These are phyloP conservation scores for Stephanodiscus triporus DNA, from an alignment of 108 stramenopile species.

Conservation along the genomic window DNA sequence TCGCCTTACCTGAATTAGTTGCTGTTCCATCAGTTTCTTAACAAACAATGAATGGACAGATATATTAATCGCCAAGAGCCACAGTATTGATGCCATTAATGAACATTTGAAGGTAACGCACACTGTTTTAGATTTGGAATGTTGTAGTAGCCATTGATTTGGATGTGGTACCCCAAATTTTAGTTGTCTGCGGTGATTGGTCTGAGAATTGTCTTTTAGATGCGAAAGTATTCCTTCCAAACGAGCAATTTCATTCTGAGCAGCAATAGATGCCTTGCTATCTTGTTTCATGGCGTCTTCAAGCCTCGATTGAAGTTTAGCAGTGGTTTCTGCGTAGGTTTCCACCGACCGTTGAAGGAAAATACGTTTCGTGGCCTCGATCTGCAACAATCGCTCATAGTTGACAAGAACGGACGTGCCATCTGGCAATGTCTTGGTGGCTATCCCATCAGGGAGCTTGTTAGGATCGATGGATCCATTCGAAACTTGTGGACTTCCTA, in stretches of 20 bases:
- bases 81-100: constrained; percentile 7
- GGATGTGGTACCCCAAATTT: neutral
- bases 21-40: neutral
- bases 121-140: neutral
- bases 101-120: neutral
- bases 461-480: neutral
- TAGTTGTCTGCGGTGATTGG: neutral
- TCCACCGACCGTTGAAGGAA: constrained; percentile 11
- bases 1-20: constrained; percentile 2
- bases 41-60: constrained; percentile 1
- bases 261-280: neutral
- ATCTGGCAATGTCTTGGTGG: constrained; percentile 4
- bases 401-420: constrained; percentile 12
- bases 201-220: neutral
- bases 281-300: neutral
- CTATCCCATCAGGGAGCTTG: constrained; percentile 5
- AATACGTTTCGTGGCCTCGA: constrained; percentile 14
- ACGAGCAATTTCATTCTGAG: neutral
- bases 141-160: constrained; percentile 2
- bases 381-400: constrained; percentile 16
- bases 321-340: neutral
- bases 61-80: constrained; percentile 7
- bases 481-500: neutral
- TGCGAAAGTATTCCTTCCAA: neutral
- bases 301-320: neutral